These are phyloP conservation scores for Effrenium voratum DNA, from an alignment of 73 alveolate species.

Conservation along the genomic window DNA sequence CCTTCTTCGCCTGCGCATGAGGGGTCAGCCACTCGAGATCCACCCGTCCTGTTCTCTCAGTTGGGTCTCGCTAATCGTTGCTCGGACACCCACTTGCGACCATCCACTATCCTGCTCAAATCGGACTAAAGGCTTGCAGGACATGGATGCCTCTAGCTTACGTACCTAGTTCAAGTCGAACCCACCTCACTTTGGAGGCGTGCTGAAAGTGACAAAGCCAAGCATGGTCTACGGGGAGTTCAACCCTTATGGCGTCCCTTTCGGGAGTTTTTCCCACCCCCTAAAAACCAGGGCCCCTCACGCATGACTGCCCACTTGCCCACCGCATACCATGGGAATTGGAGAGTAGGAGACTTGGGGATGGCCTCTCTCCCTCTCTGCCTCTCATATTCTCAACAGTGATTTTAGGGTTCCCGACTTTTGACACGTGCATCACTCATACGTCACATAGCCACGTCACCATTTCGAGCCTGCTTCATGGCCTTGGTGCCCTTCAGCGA, in stretches of 20 bases:
- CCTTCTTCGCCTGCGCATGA: constrained; percentile 52
- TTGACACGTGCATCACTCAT: too few species aligned
- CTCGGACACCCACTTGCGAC: background rate
- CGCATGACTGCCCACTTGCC: background rate
- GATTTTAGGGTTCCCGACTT: too few species aligned
- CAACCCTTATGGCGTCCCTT: too few species aligned
- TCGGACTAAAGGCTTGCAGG: background rate
- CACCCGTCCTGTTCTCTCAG: background rate
- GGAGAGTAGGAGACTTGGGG: background rate
- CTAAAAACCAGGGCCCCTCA: background rate
- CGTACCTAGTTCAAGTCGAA: background rate
- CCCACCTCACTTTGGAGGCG: background rate
- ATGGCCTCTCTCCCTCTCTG: background rate
- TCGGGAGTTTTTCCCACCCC: too few species aligned
- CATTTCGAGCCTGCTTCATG: constrained; percentile 71
- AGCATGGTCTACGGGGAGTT: too few species aligned
- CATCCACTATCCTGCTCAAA: background rate
- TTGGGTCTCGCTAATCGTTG: background rate
- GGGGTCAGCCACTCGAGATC: background rate
- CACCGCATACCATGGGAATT: background rate
- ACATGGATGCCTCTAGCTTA: background rate
- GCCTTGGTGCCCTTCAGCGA: constrained; percentile 94
- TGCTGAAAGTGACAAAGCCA: background rate
- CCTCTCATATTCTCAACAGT: background rate
- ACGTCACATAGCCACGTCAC: too few species aligned